Evolutionary conservation across 2,329 filamentous ascomycete genomes (phyloP).

Genomic region (Alternaria solani): DNA sequence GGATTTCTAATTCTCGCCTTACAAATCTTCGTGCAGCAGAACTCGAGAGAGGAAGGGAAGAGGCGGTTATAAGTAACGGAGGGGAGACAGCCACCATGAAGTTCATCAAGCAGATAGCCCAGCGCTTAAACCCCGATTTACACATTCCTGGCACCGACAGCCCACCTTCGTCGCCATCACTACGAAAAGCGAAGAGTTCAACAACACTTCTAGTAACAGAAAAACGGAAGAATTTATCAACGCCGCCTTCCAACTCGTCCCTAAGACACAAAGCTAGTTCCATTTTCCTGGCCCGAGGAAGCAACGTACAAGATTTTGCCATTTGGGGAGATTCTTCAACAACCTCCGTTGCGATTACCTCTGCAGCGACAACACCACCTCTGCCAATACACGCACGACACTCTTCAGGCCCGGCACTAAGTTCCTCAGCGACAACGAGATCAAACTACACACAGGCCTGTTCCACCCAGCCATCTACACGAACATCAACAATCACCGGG

Average conservation of each 20-base stretch:
- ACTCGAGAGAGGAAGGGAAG: background rate
- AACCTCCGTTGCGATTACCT: background rate
- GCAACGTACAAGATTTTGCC: background rate
- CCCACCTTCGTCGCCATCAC: background rate
- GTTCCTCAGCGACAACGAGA: background rate
- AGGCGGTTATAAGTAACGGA: background rate
- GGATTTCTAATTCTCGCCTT: background rate
- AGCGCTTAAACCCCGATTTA: conserved; percentile 13
- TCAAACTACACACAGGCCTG: background rate
- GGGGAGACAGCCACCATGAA: conserved; percentile 1
- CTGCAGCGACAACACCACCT: background rate
- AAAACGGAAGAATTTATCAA: background rate
- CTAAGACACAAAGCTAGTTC: conserved; percentile 1
- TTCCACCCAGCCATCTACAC: background rate
- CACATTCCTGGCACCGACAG: conserved; percentile 5
- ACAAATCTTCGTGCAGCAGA: background rate
- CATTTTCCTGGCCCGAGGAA: background rate
- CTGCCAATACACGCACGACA: background rate
- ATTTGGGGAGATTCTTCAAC: background rate
- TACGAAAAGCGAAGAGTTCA: conserved; percentile 1
- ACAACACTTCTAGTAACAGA: background rate
- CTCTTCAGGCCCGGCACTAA: background rate
- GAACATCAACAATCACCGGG: background rate
- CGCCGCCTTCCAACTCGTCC: background rate
- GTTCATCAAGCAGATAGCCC: conserved; percentile 15